phyloP scores from a whole-genome alignment of 257 asterid species.

The Solanum megistacrolobum region DNA sequence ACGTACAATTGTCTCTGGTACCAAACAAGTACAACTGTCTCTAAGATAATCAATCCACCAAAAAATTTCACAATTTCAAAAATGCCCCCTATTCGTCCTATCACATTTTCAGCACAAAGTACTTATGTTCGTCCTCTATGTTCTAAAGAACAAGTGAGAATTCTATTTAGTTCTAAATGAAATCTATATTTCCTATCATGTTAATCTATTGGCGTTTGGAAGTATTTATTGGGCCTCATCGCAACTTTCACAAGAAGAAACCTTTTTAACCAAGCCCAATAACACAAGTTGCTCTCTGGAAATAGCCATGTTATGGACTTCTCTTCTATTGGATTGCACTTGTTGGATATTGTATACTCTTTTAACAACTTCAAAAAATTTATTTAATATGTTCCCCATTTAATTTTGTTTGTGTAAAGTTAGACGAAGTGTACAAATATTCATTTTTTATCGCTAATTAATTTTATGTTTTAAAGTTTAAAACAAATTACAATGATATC shows the following conservation, averaged over 20 bases:
- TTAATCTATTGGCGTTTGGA: too few relatives aligned
- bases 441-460: not conserved
- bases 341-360: not conserved
- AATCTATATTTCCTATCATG: too few relatives aligned
- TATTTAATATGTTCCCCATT: not conserved
- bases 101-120: too few relatives aligned
- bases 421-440: not conserved
- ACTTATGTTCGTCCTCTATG: too few relatives aligned
- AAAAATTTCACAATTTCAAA: too few relatives aligned
- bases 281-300: not conserved
- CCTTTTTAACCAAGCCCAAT: not conserved
- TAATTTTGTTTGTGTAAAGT: not conserved
- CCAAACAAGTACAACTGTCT: too few relatives aligned
- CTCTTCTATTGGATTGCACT: not conserved
- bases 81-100: too few relatives aligned
- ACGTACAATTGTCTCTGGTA: too few relatives aligned
- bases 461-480: not conserved
- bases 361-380: not conserved
- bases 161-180: too few relatives aligned
- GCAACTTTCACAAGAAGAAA: not conserved
- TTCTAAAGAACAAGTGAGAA: too few relatives aligned
- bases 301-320: not conserved
- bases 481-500: too few relatives aligned
- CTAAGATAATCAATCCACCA: too few relatives aligned
- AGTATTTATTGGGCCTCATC: not conserved